A percentile compares a stretch with the other conserved stretches of the same genome.
phyloP scores from a whole-genome alignment of 208 protist species.

The Acanthamoeba polyphaga region DNA sequence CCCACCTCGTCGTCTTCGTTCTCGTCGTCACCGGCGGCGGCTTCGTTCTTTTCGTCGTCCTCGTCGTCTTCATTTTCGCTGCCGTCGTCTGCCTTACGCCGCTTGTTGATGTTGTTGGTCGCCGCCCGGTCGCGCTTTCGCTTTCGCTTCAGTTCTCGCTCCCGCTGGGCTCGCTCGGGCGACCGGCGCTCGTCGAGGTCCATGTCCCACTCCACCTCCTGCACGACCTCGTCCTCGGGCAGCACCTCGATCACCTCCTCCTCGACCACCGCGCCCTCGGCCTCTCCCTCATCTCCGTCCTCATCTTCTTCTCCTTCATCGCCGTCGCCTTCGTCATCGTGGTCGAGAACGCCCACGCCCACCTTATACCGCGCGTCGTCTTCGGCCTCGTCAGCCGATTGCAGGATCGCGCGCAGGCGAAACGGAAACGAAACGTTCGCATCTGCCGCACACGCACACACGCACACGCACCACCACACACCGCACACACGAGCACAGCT shows the following conservation, averaged over 20 bases:
- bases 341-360: neutral
- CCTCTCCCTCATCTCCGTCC: neutral
- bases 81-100: neutral
- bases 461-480: too few species aligned
- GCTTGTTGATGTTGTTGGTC: neutral
- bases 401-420: neutral
- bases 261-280: neutral
- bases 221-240: slow-evolving; percentile 16
- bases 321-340: neutral
- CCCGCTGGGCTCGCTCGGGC: neutral
- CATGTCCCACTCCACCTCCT: neutral
- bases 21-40: neutral
- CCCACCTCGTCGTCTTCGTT: neutral
- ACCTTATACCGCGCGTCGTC: neutral
- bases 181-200: neutral
- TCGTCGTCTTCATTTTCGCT: neutral
- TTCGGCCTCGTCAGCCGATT: neutral
- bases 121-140: neutral
- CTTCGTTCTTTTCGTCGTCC: neutral
- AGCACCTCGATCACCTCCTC: slow-evolving; percentile 39
- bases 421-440: neutral
- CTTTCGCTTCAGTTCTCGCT: neutral
- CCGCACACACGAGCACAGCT: neutral
- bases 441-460: neutral
- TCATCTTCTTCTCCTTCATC: neutral